Conservation (phyloP, 805 yeast genomes). For the Nematodospora valgi region DNA sequence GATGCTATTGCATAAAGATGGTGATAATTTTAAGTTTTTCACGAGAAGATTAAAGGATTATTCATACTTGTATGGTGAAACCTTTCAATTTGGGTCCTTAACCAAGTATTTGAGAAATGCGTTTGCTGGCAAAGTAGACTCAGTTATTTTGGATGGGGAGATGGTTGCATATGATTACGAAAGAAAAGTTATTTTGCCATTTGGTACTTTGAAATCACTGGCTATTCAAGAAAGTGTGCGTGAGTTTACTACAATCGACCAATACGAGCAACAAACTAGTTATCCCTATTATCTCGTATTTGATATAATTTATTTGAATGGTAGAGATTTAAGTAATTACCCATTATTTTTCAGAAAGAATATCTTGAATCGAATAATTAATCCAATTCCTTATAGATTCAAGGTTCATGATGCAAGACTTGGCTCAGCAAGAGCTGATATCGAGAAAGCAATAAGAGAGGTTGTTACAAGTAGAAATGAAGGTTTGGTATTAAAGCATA, state of each 20-base stretch:
- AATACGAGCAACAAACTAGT: conserved; percentile 28
- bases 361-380: conserved; percentile 44
- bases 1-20: conserved; percentile 66
- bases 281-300: conserved; percentile 63
- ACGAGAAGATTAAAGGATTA: conserved; percentile 74
- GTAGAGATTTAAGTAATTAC: conserved; percentile 50
- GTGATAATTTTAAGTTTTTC: conserved; percentile 43
- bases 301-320: conserved; percentile 74
- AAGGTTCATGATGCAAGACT: conserved; percentile 43
- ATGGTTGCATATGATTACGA: conserved; percentile 83
- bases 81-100: conserved; percentile 47
- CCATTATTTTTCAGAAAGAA: conserved; percentile 56
- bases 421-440: conserved; percentile 47
- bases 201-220: conserved; percentile 73
- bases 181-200: conserved; percentile 59
- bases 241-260: conserved; percentile 34
- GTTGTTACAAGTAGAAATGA: conserved; percentile 69
- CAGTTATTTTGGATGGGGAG: conserved; percentile 77
- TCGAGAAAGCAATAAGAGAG: conserved; percentile 50
- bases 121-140: conserved; percentile 34
- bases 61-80: conserved; percentile 63
- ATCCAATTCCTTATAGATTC: conserved; percentile 44
- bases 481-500: conserved; percentile 76
- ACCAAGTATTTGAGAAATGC: conserved; percentile 47
- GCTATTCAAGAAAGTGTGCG: conserved; percentile 53